Conservation (phyloP, 2,329 filamentous ascomycete genomes). For the Eutypa lata region DNA sequence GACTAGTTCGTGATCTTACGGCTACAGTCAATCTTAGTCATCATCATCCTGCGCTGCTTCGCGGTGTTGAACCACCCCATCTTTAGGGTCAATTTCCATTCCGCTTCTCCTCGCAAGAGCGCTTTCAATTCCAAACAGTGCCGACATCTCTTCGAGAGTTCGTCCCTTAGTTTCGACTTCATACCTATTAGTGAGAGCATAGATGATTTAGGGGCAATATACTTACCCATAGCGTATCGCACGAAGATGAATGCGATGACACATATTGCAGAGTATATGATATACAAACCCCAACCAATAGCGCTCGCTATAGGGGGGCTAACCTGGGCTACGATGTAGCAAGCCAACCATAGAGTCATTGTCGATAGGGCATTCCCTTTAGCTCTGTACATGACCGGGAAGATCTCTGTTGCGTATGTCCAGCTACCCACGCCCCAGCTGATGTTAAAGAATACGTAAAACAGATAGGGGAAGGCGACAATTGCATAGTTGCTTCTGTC, state of each 20-base stretch:
- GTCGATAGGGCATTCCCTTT: constrained; percentile 25
- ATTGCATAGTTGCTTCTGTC: constrained; percentile 20
- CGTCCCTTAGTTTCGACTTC: constrained; percentile 18
- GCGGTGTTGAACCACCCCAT: not conserved
- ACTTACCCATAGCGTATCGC: constrained; percentile 21
- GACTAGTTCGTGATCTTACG: not conserved
- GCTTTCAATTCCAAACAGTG: constrained; percentile 15
- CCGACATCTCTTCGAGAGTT: constrained; percentile 18
- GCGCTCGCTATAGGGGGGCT: constrained; percentile 19
- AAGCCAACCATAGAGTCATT: constrained; percentile 25
- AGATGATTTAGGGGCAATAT: not conserved
- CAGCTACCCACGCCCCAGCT: constrained; percentile 23
- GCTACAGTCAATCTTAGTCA: not conserved
- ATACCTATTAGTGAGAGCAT: not conserved
- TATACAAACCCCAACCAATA: constrained; percentile 24
- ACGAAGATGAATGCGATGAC: constrained; percentile 24
- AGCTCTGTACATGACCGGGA: constrained; percentile 17
- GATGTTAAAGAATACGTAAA: constrained; percentile 22
- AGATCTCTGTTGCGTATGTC: constrained; percentile 24
- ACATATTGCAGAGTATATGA: constrained; percentile 22
- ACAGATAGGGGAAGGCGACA: constrained; percentile 19
- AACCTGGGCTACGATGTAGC: constrained; percentile 19
- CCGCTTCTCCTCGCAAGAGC: constrained; percentile 9
- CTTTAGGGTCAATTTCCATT: constrained; percentile 3
- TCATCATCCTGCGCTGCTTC: not conserved